phyloP scores from a whole-genome alignment of 805 yeast genomes.

The Hanseniaspora vineae region DNA sequence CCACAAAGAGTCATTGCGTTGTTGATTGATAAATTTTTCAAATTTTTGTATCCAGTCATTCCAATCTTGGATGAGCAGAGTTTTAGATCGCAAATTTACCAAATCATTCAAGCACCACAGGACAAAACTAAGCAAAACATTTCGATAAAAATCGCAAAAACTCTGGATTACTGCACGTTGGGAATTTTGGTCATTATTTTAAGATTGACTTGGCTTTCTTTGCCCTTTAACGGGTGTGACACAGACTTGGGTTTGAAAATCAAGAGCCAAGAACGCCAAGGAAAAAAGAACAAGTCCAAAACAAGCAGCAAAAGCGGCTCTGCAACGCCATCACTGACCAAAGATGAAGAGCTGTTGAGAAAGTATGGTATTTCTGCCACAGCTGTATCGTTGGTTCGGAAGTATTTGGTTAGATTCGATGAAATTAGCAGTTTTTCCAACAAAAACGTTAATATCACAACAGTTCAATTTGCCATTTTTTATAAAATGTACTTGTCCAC shows the following conservation, averaged over 20 bases:
- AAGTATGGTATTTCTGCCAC: slow-evolving; percentile 20
- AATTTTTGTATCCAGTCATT: slow-evolving; percentile 45
- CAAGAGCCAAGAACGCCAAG: background rate
- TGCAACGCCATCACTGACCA: slow-evolving; percentile 14
- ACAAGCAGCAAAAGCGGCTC: slow-evolving; percentile 6
- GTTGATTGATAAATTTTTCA: slow-evolving; percentile 46
- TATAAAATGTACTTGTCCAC: slow-evolving; percentile 41
- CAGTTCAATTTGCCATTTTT: slow-evolving; percentile 48
- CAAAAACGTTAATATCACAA: slow-evolving; percentile 21
- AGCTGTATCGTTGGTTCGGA: slow-evolving; percentile 16
- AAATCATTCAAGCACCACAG: slow-evolving; percentile 10
- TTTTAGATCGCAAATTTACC: slow-evolving; percentile 20
- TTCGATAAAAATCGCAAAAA: slow-evolving; percentile 19
- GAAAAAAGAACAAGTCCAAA: slow-evolving; percentile 4
- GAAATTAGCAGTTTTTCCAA: slow-evolving; percentile 23
- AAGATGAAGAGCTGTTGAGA: slow-evolving; percentile 18
- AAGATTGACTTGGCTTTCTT: slow-evolving; percentile 42
- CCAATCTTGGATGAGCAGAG: slow-evolving; percentile 51
- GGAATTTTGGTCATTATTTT: slow-evolving; percentile 41
- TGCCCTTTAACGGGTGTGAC: slow-evolving; percentile 31
- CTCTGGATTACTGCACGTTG: slow-evolving; percentile 29
- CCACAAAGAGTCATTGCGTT: slow-evolving; percentile 41
- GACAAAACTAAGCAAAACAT: slow-evolving; percentile 16
- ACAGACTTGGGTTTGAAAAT: slow-evolving; percentile 15
- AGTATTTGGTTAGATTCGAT: slow-evolving; percentile 21